These are phyloP conservation scores for Epichloe baconii DNA, from an alignment of 2,329 filamentous ascomycete genomes.

Conservation along the genomic window DNA sequence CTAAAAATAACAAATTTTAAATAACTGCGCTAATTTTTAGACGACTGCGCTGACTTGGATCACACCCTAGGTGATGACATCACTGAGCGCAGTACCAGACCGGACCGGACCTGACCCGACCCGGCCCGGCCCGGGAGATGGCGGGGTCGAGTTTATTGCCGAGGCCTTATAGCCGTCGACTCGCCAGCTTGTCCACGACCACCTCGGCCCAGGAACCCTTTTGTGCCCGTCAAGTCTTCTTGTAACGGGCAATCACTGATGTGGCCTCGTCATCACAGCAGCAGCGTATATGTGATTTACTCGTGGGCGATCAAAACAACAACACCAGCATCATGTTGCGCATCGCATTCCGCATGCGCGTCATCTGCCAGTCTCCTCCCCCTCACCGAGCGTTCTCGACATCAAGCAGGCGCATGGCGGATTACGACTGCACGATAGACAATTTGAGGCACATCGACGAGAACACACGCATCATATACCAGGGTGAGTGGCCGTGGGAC, in stretches of 20 bases:
- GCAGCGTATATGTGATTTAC: too few relatives aligned
- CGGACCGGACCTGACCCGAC: too few relatives aligned
- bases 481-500: slow-evolving; percentile 11
- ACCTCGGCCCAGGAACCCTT: too few relatives aligned
- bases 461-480: slow-evolving; percentile 22
- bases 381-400: background rate
- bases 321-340: background rate
- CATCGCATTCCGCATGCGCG: background rate
- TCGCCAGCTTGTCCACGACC: background rate
- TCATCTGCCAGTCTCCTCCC: background rate
- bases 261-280: too few relatives aligned
- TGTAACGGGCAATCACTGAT: too few relatives aligned
- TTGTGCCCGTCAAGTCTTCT: too few relatives aligned
- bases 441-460: slow-evolving; percentile 15
- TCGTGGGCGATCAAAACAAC: too few relatives aligned
- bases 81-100: too few relatives aligned
- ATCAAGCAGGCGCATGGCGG: background rate
- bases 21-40: too few relatives aligned
- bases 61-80: too few relatives aligned
- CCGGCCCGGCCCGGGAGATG: background rate
- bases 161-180: background rate
- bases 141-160: background rate
- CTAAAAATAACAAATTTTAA: too few relatives aligned
- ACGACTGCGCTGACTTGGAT: too few relatives aligned
- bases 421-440: slow-evolving; percentile 17